These are phyloP conservation scores for Asclepias syriaca DNA, from an alignment of 257 asterid genomes.

Conservation along the genomic window DNA sequence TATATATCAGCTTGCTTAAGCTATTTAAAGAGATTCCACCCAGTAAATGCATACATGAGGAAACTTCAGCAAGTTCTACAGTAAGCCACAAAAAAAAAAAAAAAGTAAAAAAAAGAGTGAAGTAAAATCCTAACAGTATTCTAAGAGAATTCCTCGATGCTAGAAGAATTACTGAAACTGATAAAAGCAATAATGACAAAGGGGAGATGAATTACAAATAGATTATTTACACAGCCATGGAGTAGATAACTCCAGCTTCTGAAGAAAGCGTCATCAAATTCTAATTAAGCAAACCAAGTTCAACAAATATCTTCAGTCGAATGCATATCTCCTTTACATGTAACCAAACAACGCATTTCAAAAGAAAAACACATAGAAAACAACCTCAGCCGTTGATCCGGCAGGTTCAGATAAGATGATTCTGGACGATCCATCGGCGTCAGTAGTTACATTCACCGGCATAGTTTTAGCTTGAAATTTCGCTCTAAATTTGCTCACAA, in stretches of 20 bases:
- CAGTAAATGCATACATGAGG: not conserved
- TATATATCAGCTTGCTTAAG: not conserved
- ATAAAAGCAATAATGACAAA: not conserved
- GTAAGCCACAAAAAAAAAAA: not conserved
- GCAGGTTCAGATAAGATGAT: slow-evolving; percentile 58
- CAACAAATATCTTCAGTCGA: not conserved
- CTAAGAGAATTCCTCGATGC: not conserved
- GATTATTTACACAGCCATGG: not conserved
- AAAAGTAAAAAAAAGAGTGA: not conserved
- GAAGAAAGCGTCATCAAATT: not conserved
- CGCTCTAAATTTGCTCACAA: slow-evolving; percentile 28
- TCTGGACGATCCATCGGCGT: slow-evolving; percentile 56
- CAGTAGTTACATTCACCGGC: slow-evolving; percentile 45
- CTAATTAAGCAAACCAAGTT: not conserved
- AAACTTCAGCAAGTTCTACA: not conserved
- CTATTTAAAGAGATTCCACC: not conserved
- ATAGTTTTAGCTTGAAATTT: slow-evolving; percentile 30
- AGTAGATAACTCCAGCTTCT: not conserved
- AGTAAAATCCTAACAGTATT: not conserved
- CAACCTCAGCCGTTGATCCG: slow-evolving; percentile 80
- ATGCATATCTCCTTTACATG: not conserved
- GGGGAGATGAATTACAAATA: not conserved
- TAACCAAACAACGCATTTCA: not conserved
- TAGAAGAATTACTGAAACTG: not conserved
- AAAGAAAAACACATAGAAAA: not conserved